Percentiles rank a stretch among this genome's conserved stretches.
Conservation (phyloP, 1,284 basidiomycete genomes). For the Cryptococcus sp. region DNA sequence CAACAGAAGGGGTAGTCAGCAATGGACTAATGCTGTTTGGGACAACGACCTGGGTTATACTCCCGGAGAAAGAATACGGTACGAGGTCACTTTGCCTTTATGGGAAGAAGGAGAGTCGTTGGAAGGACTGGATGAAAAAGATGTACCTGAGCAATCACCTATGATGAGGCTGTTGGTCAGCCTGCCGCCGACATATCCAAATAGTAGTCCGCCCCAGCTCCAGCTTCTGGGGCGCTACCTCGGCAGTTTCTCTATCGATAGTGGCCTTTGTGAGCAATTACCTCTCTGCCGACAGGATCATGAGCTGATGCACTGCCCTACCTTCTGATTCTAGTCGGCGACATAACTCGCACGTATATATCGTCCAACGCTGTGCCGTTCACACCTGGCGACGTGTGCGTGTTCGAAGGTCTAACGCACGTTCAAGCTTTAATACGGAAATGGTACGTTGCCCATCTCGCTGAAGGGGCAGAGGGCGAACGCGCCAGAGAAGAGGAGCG, state of each 20-base stretch:
- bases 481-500: slow-evolving; percentile 62
- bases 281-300: not conserved
- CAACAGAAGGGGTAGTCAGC: slow-evolving; percentile 35
- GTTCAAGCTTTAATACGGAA: slow-evolving; percentile 65
- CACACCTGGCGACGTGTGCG: slow-evolving; percentile 70
- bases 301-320: not conserved
- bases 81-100: slow-evolving; percentile 61
- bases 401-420: slow-evolving; percentile 83
- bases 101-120: slow-evolving; percentile 54
- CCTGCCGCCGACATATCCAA: slow-evolving; percentile 70
- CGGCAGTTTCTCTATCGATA: slow-evolving; percentile 60
- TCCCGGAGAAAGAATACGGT: slow-evolving; percentile 60
- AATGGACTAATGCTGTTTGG: slow-evolving; percentile 28
- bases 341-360: slow-evolving; percentile 77
- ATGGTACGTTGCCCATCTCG: slow-evolving; percentile 72
- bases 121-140: slow-evolving; percentile 18
- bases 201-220: slow-evolving; percentile 70
- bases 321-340: slow-evolving; percentile 61
- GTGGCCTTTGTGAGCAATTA: slow-evolving; percentile 44
- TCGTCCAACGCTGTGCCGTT: slow-evolving; percentile 73
- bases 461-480: slow-evolving; percentile 61
- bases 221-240: slow-evolving; percentile 84
- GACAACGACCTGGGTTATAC: slow-evolving; percentile 31
- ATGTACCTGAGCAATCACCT: slow-evolving; percentile 37
- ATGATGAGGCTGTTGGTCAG: slow-evolving; percentile 69